A percentile compares a stretch with the other conserved stretches of the same genome.
Evolutionary conservation across 176 grass and related monocot species (phyloP).

Genomic region (Bromus sterilis): DNA sequence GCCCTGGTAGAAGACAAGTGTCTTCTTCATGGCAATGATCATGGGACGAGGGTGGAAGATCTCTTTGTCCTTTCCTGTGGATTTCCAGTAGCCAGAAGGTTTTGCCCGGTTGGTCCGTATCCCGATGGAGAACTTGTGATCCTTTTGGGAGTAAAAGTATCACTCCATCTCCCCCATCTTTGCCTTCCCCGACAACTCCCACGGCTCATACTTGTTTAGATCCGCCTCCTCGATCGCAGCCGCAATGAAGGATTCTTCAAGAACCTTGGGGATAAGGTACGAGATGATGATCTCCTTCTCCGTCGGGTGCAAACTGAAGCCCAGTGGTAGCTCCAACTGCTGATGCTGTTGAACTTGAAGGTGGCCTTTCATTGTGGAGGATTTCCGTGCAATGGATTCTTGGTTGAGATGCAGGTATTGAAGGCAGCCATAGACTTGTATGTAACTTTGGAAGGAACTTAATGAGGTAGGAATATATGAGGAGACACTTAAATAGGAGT

Average conservation of each 20-base stretch:
- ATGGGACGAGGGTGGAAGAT: not conserved
- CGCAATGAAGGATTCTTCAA: constrained; percentile 11
- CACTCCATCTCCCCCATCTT: constrained; percentile 53
- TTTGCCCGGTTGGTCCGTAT: constrained; percentile 42
- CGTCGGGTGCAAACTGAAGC: constrained; percentile 55
- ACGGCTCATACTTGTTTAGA: constrained; percentile 64
- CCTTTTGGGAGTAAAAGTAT: constrained; percentile 54
- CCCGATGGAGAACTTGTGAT: constrained; percentile 50
- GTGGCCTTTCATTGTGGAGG: constrained; percentile 22
- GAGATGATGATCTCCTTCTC: constrained; percentile 61
- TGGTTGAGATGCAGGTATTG: not conserved
- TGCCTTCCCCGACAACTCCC: constrained; percentile 52
- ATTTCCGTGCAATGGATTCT: not conserved
- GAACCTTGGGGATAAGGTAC: constrained; percentile 53
- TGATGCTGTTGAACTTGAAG: not conserved
- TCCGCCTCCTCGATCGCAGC: constrained; percentile 39
- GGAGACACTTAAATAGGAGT: not conserved
- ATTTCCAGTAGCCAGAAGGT: constrained; percentile 41
- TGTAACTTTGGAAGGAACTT: not conserved
- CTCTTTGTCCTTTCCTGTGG: constrained; percentile 57
- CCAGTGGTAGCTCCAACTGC: constrained; percentile 27
- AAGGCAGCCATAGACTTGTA: not conserved
- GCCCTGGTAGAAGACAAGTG: constrained; percentile 49
- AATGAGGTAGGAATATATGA: not conserved
- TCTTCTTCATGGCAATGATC: constrained; percentile 60